Evolutionary conservation across 352 stramenopile genomes (phyloP), one percentile per base, ranked within the genome.

Genomic region (Phytophthora cryptogea): DNA sequence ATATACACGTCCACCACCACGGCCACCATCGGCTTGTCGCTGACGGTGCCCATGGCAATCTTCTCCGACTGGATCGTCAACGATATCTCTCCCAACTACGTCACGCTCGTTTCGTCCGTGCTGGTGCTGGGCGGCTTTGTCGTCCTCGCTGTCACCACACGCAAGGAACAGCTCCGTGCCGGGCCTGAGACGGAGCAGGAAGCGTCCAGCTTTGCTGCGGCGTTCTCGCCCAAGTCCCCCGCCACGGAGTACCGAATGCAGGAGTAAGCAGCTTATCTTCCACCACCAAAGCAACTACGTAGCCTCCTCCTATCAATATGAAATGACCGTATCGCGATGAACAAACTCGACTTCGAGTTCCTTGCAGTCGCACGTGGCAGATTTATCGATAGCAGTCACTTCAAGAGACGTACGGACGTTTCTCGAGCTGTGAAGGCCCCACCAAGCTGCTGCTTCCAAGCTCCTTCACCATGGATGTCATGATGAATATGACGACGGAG

Each of bases 41-140:
- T 99, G 28, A 99, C 97, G 8, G 97, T 99, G 37, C 96, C 96
- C 27, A 80, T 99, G 53, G 96, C 96, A 9, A 98, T 98, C 70
- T 31, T 92, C 20, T 90, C 90, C 41, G 96, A 99, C 66, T 86
- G 69, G 50, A 70, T 92, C 31, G 64, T 94, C 48, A 76, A 90
- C 57, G 62, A 78, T 28, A 74, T 79, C 26, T 43, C 64, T 11
- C 86, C 88, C 13, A 72, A 58, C 9, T 65, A 56, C 42, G 54
- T 87, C 40, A 88, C 84, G 8, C 42, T 83, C 37, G 50, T 92
- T 27, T 87, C 83, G 16, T 88, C 85, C 14, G 47, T 72, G 35
- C 63, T 93, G 36, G 87, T 96, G 33, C 64, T 94, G 46, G 68
- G 65, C 8, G 86, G 86, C 27, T 96, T 96, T 45, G 64, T 95